phyloP scores from a whole-genome alignment of 2,329 filamentous ascomycete species.

The Aspergillus brasiliensis region DNA sequence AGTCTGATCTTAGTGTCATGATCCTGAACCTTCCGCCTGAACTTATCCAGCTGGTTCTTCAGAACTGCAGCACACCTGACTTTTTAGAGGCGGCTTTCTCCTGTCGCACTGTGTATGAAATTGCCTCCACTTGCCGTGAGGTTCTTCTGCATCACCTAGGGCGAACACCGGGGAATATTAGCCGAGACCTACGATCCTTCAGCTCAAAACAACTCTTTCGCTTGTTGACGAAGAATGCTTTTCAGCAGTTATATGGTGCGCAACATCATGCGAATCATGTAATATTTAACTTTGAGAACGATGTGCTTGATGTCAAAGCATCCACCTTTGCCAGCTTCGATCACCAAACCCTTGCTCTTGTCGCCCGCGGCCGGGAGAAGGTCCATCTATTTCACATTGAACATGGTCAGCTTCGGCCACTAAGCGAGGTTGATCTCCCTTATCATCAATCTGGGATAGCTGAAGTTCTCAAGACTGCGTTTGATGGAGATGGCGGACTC shows the following conservation, averaged over 20 bases:
- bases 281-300: constrained; percentile 28
- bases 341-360: constrained; percentile 29
- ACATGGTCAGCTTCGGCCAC: constrained; percentile 19
- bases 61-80: constrained; percentile 34
- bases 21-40: constrained; percentile 42
- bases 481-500: constrained; percentile 23
- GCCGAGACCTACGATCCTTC: constrained; percentile 19
- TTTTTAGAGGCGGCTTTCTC: constrained; percentile 43
- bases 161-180: constrained; percentile 34
- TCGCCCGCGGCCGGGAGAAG: constrained; percentile 30
- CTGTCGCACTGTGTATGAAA: constrained; percentile 38
- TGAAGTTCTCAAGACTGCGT: constrained; percentile 36
- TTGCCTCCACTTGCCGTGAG: constrained; percentile 38
- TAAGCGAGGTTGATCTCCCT: constrained; percentile 23
- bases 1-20: constrained; percentile 22
- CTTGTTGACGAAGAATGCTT: constrained; percentile 34
- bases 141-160: constrained; percentile 40
- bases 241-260: constrained; percentile 38
- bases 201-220: constrained; percentile 33
- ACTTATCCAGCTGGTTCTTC: constrained; percentile 42
- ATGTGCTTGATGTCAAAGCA: constrained; percentile 35
- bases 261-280: constrained; percentile 36
- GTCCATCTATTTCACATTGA: constrained; percentile 31
- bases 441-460: constrained; percentile 29
- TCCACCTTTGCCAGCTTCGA: constrained; percentile 31